Evolutionary conservation across 441 rosid genomes (phyloP), one percentile per base, ranked within the genome.

Genomic region (Dalechampia spathulata): DNA sequence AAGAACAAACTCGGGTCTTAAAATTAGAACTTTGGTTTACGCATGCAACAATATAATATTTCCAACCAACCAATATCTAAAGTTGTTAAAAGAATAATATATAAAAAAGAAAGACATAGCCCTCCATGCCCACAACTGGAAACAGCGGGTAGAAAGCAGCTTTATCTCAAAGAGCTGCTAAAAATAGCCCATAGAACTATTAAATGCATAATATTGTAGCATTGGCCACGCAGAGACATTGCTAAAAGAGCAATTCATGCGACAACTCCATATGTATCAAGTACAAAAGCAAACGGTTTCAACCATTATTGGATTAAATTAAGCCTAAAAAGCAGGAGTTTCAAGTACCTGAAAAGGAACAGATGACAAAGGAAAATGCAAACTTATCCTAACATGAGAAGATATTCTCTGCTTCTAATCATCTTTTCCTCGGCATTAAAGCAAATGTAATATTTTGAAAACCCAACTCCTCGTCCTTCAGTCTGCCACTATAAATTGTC

Each of bases 231-330:
- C 15, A 56, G 58, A 56, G 58, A 61, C 28, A 54, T 21, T 20
- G 44, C 36, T 69, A 63, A 63, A 74, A 28, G 28, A 72, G 25
- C 37, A 34, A 52, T 47, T 51, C 30, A 16, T 12, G 58, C 41
- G 69, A 63, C 67, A 56, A 52, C 56, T 26, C 75, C 44, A 74
- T 52, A 74, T 74, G 78, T 61, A 64, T 3, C 32, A 45, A 57
- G 60, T 51, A 19, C 58, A 61, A 69, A 68, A 59, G 67, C 60
- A 38, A 56, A 52, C 40, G 43, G 44, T 43, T 48, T 49, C 8
- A 63, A 40, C 40, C 51, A 49, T 37, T 69, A 64, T 70, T 46
- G 2, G 63, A 70, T 41, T 62, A 60, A 28, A 58, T 49, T 32
- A 46, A 50, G 41, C 65, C 55, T 62, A 44, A 72, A 75, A 68